Base-by-base conservation (phyloP, 2,329 filamentous ascomycete species). In the Fusarium pseudocircinatum region DNA sequence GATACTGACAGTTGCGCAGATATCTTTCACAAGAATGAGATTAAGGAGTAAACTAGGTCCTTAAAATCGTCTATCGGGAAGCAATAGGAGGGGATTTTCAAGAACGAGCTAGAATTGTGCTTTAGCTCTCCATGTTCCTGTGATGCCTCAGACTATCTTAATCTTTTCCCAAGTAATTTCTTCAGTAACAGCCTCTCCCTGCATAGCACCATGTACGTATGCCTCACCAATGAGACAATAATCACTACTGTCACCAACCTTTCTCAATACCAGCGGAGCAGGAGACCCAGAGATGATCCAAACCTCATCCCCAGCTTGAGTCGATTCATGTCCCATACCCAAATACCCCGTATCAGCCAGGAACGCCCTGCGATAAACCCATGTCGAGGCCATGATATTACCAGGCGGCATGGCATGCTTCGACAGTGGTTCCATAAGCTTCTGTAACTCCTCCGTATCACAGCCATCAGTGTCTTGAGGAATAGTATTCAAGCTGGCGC, bases 11-110 rank as follows among this genome's bases (percentile, higher is more conserved):
- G 8, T 5, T 6, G 0, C 2, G 3, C 4, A 73, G 70, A 59
- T 2, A 4, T 70, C 0, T 73, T 73, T 36, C 70, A 63, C 9
- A 73, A 71, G 34, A 50, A 50, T 3, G 61, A 70, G 20, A 70
- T 73, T 12, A 73, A 67, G 20, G 61, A 73, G 16, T 36, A 9
- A 18, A 36, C 34, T 2, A 36, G 15, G 15, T 36, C 34, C 15
- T 9, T 9, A 36, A 9, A 9, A 36, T 36, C 7, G 8, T 36
- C 34, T 18, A 9, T 18, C 15, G 34, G 34, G 8, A 36, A 9
- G 34, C 3, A 36, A 4, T 36, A 2, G 34, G 15, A 36, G 34
- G 3, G 34, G 34, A 36, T 9, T 36, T 9, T 18, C 34, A 4
- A 36, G 34, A 36, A 36, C 15, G 34, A 36, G 15, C 3, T 36